phyloP scores from a whole-genome alignment of 176 grass and related monocot genomes.

The Rhynchospora tenuis region DNA sequence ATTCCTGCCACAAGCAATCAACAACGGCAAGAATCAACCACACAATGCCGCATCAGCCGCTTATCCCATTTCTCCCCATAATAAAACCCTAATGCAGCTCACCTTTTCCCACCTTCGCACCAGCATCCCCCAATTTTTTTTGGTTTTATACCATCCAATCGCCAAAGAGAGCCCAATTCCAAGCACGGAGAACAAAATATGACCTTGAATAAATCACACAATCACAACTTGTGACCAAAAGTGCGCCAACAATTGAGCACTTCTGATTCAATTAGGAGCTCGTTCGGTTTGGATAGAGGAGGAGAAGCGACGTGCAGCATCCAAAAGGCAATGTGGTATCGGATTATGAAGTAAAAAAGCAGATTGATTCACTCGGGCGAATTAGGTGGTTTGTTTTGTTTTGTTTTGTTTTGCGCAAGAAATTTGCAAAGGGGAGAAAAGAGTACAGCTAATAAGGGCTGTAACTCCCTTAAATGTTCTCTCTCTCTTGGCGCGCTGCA shows the following conservation, averaged over 20 bases:
- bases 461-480: slow-evolving; percentile 6
- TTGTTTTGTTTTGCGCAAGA: too few relatives aligned
- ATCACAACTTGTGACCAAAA: background rate
- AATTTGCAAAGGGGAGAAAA: background rate
- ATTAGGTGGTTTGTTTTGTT: background rate
- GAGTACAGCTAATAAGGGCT: slow-evolving; percentile 18
- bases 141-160: background rate
- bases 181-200: background rate
- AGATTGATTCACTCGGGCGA: background rate
- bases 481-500: slow-evolving; percentile 13
- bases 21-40: slow-evolving; percentile 25
- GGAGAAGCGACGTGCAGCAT: background rate
- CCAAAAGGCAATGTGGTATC: background rate
- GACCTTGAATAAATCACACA: background rate
- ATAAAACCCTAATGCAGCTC: slow-evolving; percentile 1
- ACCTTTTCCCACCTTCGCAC: background rate
- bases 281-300: background rate
- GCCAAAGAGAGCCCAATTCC: background rate
- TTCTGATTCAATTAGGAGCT: slow-evolving; percentile 8
- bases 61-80: slow-evolving; percentile 17
- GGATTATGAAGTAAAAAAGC: background rate
- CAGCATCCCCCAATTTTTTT: background rate
- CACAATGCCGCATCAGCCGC: slow-evolving; percentile 7
- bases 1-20: background rate
- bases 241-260: background rate